Conservation (phyloP, 257 asterid genomes). For the Paraleonurus japonicus region DNA sequence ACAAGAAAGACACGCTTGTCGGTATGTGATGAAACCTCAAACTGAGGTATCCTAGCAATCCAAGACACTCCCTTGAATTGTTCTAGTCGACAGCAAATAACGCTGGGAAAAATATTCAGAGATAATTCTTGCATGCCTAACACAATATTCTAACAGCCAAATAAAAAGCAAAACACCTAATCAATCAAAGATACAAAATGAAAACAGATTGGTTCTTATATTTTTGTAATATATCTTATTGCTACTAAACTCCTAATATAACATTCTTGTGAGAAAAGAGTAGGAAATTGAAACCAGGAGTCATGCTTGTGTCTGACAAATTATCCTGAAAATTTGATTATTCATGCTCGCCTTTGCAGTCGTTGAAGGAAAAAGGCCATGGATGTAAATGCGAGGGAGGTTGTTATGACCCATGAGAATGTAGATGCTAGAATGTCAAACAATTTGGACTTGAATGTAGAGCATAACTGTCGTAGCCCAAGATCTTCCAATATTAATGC, state of each 20-base stretch:
- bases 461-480: slow-evolving; percentile 46
- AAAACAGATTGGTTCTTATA: too few relatives aligned
- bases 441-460: slow-evolving; percentile 56
- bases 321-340: not conserved
- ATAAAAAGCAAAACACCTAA: too few relatives aligned
- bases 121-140: too few relatives aligned
- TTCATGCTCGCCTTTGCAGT: slow-evolving; percentile 20
- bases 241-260: not conserved
- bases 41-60: too few relatives aligned
- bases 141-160: too few relatives aligned
- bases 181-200: too few relatives aligned
- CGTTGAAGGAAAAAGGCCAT: slow-evolving; percentile 31
- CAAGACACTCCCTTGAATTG: too few relatives aligned
- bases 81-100: too few relatives aligned
- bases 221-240: not conserved
- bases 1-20: not conserved
- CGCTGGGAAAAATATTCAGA: too few relatives aligned
- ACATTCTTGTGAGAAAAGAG: not conserved
- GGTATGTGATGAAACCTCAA: too few relatives aligned
- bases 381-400: slow-evolving; percentile 39
- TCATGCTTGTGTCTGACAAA: not conserved
- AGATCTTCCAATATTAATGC: slow-evolving; percentile 31
- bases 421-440: slow-evolving; percentile 38
- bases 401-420: slow-evolving; percentile 36
- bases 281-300: not conserved